Percentiles rank a stretch among this genome's conserved stretches.
Conservation (phyloP, 2,329 filamentous ascomycete genomes). For the Claviceps sp. region DNA sequence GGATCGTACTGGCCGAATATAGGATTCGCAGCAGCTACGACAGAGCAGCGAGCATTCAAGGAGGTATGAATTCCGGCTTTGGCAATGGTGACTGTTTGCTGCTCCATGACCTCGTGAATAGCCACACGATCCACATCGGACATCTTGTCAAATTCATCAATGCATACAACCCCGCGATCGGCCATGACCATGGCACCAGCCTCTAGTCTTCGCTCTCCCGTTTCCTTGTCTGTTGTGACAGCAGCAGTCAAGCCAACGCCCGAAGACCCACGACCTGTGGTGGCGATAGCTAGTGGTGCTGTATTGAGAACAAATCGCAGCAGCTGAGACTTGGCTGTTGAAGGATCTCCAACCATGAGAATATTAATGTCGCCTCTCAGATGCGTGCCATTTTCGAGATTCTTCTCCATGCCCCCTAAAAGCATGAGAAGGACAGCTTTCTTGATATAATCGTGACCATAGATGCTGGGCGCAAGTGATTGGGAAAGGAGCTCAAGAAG, state of each 20-base stretch:
- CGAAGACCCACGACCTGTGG: conserved; percentile 90
- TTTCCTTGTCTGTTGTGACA: conserved; percentile 94
- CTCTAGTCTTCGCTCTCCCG: conserved; percentile 84
- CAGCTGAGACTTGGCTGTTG: conserved; percentile 96
- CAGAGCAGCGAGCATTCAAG: conserved; percentile 89
- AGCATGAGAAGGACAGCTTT: conserved; percentile 94
- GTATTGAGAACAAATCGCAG: conserved; percentile 95
- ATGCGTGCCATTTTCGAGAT: conserved; percentile 94
- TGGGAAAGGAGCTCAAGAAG: conserved; percentile 88
- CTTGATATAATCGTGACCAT: conserved; percentile 94
- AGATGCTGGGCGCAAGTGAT: conserved; percentile 91
- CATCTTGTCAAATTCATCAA: conserved; percentile 99
- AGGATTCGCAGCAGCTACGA: conserved; percentile 90
- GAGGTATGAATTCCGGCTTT: conserved; percentile 98
- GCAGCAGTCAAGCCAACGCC: conserved; percentile 95
- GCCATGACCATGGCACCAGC: conserved; percentile 98
- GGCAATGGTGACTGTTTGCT: conserved; percentile 97
- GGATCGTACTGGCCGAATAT: conserved; percentile 98
- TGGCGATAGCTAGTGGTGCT: conserved; percentile 89
- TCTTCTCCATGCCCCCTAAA: conserved; percentile 93
- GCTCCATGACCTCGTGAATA: conserved; percentile 99
- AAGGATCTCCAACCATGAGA: conserved; percentile 96
- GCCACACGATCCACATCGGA: conserved; percentile 94
- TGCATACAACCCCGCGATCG: conserved; percentile 94
- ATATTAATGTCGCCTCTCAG: conserved; percentile 98